Percentiles rank a stretch among this genome's conserved stretches.
phyloP scores from a whole-genome alignment of 805 yeast genomes.

The Candida quercuum region DNA sequence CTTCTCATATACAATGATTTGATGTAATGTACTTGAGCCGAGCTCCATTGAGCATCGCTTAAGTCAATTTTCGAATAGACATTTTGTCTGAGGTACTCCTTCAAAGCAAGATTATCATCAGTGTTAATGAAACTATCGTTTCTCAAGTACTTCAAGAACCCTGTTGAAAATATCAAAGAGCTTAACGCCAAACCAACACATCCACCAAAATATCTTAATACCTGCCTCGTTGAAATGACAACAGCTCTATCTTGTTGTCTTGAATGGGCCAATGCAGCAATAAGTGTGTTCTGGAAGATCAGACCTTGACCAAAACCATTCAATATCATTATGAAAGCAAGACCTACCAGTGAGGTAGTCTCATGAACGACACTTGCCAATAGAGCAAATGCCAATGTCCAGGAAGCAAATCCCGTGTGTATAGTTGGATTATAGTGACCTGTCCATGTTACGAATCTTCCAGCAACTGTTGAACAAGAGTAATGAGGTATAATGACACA shows the following conservation, averaged over 20 bases:
- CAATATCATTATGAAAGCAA: conserved; percentile 28
- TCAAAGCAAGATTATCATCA: conserved; percentile 7
- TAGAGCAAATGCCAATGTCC: conserved; percentile 31
- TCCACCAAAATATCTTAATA: conserved; percentile 53
- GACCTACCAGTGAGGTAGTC: conserved; percentile 24
- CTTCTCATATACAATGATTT: conserved; percentile 14
- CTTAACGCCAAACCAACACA: conserved; percentile 48
- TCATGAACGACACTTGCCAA: conserved; percentile 26
- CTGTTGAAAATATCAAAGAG: conserved; percentile 8
- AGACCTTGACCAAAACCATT: conserved; percentile 32
- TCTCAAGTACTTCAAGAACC: conserved; percentile 7
- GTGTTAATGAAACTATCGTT: conserved; percentile 12
- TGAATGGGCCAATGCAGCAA: conserved; percentile 54
- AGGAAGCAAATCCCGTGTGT: conserved; percentile 13
- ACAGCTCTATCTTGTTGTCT: conserved; percentile 49
- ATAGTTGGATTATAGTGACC: conserved; percentile 14
- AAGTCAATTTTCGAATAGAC: conserved; percentile 15
- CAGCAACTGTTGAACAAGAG: conserved; percentile 10
- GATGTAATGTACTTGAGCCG: conserved; percentile 9
- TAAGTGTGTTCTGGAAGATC: conserved; percentile 11
- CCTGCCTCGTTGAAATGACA: conserved; percentile 50
- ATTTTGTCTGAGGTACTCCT: conserved; percentile 8
- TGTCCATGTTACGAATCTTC: conserved; percentile 9
- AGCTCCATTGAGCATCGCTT: conserved; percentile 1
- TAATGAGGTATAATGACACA: conserved; percentile 14